phyloP scores from a whole-genome alignment of 1,139 yeast species.

The Magnusiomyces suaveolens region DNA sequence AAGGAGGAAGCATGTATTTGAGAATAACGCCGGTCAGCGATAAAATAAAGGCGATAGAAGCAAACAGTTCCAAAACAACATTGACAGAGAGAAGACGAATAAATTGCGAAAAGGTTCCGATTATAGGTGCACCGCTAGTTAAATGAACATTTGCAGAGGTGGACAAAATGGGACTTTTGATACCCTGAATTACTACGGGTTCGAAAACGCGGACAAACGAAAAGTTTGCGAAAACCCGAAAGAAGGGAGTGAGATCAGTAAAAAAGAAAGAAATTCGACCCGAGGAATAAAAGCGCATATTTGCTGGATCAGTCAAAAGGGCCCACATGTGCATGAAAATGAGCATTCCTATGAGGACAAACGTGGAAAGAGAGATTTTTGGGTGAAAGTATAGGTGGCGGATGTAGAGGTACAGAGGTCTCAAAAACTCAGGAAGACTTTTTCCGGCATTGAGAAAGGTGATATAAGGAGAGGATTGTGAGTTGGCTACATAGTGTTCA shows the following conservation, averaged over 20 bases:
- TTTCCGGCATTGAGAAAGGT: slow-evolving; percentile 5
- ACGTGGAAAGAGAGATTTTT: slow-evolving; percentile 10
- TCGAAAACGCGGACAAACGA: slow-evolving; percentile 10
- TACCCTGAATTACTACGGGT: slow-evolving; percentile 13
- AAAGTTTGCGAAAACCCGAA: slow-evolving; percentile 5
- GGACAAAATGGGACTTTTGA: not conserved
- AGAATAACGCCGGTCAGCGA: slow-evolving; percentile 34
- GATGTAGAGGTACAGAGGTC: slow-evolving; percentile 6
- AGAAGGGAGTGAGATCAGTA: slow-evolving; percentile 6
- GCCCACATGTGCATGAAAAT: slow-evolving; percentile 9
- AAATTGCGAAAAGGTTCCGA: slow-evolving; percentile 11
- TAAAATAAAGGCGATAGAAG: slow-evolving; percentile 36
- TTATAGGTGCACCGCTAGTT: slow-evolving; percentile 8
- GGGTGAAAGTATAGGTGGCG: slow-evolving; percentile 10
- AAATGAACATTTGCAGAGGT: slow-evolving; percentile 2
- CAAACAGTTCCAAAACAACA: slow-evolving; percentile 38
- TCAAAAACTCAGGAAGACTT: slow-evolving; percentile 5
- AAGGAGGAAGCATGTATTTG: slow-evolving; percentile 26
- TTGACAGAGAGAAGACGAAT: slow-evolving; percentile 10
- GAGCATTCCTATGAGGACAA: slow-evolving; percentile 3
- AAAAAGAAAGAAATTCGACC: slow-evolving; percentile 9
- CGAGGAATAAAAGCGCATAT: slow-evolving; percentile 9
- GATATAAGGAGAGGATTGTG: not conserved
- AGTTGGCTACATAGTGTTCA: not conserved
- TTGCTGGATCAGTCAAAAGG: slow-evolving; percentile 8